A percentile compares a stretch with the other conserved stretches of the same genome.
Conservation (phyloP, 2,329 filamentous ascomycete genomes). For the Monosporascus sp. region DNA sequence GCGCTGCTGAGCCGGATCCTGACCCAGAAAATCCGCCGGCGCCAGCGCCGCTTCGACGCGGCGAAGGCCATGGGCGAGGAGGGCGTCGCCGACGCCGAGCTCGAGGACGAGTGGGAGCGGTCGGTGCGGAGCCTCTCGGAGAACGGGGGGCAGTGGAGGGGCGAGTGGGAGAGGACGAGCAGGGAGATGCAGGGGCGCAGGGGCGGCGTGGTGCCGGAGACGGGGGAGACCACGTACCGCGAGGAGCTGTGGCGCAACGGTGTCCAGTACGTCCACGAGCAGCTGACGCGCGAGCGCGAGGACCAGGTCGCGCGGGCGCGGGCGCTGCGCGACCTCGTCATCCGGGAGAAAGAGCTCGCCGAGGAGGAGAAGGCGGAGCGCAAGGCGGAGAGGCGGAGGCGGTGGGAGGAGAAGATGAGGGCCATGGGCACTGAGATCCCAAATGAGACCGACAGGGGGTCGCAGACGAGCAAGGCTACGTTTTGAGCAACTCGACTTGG, state of each 20-base stretch:
- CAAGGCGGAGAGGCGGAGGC: not conserved
- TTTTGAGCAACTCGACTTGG: no score
- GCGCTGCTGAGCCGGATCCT: constrained; percentile 53
- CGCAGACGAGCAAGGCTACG: no score
- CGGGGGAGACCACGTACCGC: constrained; percentile 4
- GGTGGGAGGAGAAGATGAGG: constrained; percentile 19
- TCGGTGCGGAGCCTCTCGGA: constrained; percentile 5
- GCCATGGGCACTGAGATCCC: constrained; percentile 14
- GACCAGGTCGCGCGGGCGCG: constrained; percentile 23
- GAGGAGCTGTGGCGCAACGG: constrained; percentile 8
- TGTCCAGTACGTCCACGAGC: not conserved
- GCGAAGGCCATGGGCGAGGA: constrained; percentile 29
- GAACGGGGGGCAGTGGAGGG: constrained; percentile 2
- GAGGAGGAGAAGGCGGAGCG: constrained; percentile 12
- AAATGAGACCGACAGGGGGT: constrained; percentile 1
- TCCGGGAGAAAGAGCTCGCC: constrained; percentile 16
- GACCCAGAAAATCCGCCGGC: constrained; percentile 41
- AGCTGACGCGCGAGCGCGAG: constrained; percentile 14
- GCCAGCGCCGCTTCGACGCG: constrained; percentile 36
- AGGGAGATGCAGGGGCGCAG: not conserved
- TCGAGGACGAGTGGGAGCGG: constrained; percentile 38
- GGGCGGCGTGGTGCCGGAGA: not conserved
- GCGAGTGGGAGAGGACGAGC: not conserved
- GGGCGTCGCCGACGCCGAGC: constrained; percentile 5
- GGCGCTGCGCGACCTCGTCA: constrained; percentile 23